Base-by-base conservation (phyloP, 192 early-diverging fungal species). In the Phlyctochytrium planicorne region DNA sequence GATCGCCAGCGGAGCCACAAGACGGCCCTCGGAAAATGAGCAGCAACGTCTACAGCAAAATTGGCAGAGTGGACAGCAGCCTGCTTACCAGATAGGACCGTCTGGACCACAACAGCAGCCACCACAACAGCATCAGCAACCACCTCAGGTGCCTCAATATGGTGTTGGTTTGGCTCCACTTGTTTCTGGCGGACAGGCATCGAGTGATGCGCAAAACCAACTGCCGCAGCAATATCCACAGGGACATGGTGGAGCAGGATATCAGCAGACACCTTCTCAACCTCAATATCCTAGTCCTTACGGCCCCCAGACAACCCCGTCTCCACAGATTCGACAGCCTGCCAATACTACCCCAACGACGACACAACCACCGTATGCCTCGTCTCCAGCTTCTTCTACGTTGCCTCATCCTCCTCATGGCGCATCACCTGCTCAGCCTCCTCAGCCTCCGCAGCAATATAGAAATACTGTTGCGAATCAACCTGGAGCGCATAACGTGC, bases 101-200 rank as follows among this genome's bases (percentile, higher is more conserved):
- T 6, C 10, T 47, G 40, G 40, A 6, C 40, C 40, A 20, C 40
- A 6, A 20, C 40, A 47, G 40, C 40, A 47, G 40, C 40, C 6
- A 20, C 40, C 6, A 20, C 40, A 47, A 20, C 40, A 47, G 40
- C 40, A 47, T 6, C 40, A 47, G 40, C 40, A 6, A 20, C 40
- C 40, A 47, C 40, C 40, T 6, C 79, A 77, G 52, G 60, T 78
- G 29, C 63, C 92, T 20, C 80, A 83, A 34, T 82, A 88, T 30
- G 79, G 88, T 65, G 67, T 93, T 36, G 80, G 80, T 3, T 34
- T 73, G 20, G 52, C 85, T n/a, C 77, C 62, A 30, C 34, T 85
- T 62, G 16, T n/a, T n/a, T n/a, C n/a, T n/a, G n/a, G n/a, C 20
- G 3, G 17, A 23, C 32, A 33, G 14, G 17, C 52, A 40, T n/a